These are phyloP conservation scores for Rhizophora apiculata DNA, from an alignment of 345 rosid genomes.

Conservation along the genomic window DNA sequence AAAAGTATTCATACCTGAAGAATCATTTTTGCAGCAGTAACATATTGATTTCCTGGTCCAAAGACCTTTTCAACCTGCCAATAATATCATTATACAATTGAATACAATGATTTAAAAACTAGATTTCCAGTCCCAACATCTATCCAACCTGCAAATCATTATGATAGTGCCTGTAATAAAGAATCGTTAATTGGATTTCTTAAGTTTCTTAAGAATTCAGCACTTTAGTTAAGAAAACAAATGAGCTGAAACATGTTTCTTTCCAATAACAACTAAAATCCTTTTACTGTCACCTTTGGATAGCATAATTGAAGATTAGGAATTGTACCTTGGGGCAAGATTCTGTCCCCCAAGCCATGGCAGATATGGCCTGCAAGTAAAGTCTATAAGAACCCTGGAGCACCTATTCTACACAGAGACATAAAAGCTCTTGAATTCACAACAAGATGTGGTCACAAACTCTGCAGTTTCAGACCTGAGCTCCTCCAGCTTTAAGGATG, in stretches of 20 bases:
- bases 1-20: constrained; percentile 54
- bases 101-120: neutral
- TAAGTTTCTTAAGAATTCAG: too few species aligned
- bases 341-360: constrained; percentile 97
- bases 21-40: constrained; percentile 96
- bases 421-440: neutral
- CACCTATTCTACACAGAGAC: constrained; percentile 4
- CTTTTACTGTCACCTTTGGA: neutral
- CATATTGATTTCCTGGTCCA: constrained; percentile 96
- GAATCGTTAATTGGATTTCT: too few species aligned
- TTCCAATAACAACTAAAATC: neutral
- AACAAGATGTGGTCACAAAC: neutral
- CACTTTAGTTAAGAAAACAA: neutral
- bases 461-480: constrained; percentile 55
- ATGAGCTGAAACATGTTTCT: neutral
- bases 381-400: neutral
- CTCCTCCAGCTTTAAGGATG: constrained; percentile 94
- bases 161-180: too few species aligned
- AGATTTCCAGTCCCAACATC: neutral
- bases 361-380: constrained; percentile 72
- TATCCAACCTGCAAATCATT: neutral
- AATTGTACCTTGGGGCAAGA: constrained; percentile 87
- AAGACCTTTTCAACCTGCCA: constrained; percentile 85
- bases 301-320: neutral
- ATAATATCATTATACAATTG: neutral